Base-by-base conservation (phyloP, 2,329 filamentous ascomycete species). In the Pseudocercospora crystallina region DNA sequence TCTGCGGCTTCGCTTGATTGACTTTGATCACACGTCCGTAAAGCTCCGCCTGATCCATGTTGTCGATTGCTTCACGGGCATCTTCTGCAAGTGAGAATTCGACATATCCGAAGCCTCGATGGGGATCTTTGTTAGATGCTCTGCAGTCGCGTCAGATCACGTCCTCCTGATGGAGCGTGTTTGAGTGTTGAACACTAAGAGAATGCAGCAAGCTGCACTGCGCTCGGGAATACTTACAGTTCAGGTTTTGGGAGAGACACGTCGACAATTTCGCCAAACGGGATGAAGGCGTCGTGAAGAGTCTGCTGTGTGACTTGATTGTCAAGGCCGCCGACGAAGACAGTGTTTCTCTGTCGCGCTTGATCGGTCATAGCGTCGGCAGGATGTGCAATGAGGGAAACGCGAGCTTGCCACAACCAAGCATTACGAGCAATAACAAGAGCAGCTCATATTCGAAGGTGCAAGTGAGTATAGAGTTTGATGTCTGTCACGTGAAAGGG, bases 21-120 rank as follows among this genome's bases (percentile, higher is more conserved):
- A 97, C 92, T 70, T 91, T 96, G 69, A 99, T 86, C 11, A 94
- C 86, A 53, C 89, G 83, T 9, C 94, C 95, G 68, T 92, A 97
- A 39, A 99, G 81, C 73, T 97, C 92, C 54, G 91, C 87, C 69
- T 96, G 90, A 68, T 99, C 90, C 92, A 99, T 97, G 69, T 99
- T 99, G 78, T 97, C 90, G 69, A 99, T 96, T 43, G 94, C 94
- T 72, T 97, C 92, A 65, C 85, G 85, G 26, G 91, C 92, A 72
- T 99, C 94, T 50, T 86, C 82, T 10, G 84, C 80, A 50, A 90
- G 81, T 64, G 96, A 90, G 66, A 89, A 99, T 67, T 99, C 94
- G 43, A 99, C 89, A 69, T 99, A 97, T 51, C 91, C 94, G 71
- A 97, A 99, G 1, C 95, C 94, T 45, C 91, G 81, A 70, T 99